phyloP scores from a whole-genome alignment of 768 basidiomycete genomes.

The Lenzites betulinus region DNA sequence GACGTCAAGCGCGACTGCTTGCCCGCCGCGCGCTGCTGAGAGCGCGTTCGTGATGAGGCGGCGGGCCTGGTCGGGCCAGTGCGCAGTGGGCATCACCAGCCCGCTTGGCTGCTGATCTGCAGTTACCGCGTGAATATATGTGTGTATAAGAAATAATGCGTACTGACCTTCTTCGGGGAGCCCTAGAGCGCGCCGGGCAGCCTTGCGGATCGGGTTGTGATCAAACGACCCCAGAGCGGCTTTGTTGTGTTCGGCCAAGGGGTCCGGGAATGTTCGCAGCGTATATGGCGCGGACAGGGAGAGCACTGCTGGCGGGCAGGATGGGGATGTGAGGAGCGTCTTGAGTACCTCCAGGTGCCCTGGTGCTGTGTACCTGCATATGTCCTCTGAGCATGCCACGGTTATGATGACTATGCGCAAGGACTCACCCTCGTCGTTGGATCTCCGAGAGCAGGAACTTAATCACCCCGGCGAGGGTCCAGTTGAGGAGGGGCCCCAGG shows the following conservation, averaged over 20 bases:
- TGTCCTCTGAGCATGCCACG: background rate
- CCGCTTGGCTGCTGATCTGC: background rate
- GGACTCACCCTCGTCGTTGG: constrained; percentile 51
- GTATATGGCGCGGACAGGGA: constrained; percentile 62
- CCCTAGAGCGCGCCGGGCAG: constrained; percentile 42
- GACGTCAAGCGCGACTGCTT: constrained; percentile 65
- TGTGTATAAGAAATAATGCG: no score
- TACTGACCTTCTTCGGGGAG: constrained; percentile 25
- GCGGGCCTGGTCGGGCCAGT: constrained; percentile 54
- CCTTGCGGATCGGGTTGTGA: constrained; percentile 36
- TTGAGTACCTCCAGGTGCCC: constrained; percentile 67
- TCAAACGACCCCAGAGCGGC: constrained; percentile 28
- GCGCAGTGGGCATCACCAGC: background rate
- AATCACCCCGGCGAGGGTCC: constrained; percentile 79
- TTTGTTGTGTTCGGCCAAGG: constrained; percentile 29
- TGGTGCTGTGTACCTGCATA: constrained; percentile 46
- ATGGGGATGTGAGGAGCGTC: constrained; percentile 60
- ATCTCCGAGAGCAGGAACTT: constrained; percentile 64
- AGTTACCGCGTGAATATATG: background rate
- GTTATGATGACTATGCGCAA: background rate
- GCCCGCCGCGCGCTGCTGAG: constrained; percentile 57
- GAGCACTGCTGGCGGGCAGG: constrained; percentile 67
- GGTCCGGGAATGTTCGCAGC: constrained; percentile 46
- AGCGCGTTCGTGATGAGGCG: constrained; percentile 61
- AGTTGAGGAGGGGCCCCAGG: constrained; percentile 67